Conservation (phyloP, 1,139 yeast genomes). For the Citeromyces hawaiiensis region DNA sequence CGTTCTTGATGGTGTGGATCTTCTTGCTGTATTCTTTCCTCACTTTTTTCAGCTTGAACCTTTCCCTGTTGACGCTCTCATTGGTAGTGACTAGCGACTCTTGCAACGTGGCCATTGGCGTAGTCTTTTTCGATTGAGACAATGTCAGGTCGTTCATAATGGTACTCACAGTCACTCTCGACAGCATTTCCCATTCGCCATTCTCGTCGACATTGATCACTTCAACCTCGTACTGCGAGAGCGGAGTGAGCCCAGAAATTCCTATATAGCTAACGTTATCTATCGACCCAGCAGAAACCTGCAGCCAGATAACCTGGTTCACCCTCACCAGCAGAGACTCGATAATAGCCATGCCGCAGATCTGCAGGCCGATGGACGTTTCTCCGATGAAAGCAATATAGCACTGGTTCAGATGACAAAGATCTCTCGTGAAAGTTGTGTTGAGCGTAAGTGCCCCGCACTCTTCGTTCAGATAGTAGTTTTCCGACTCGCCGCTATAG, state of each 20-base stretch:
- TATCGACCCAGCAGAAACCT: slow-evolving; percentile 27
- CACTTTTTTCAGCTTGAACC: slow-evolving; percentile 37
- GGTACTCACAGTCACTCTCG: slow-evolving; percentile 30
- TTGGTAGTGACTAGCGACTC: slow-evolving; percentile 50
- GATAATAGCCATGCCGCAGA: slow-evolving; percentile 20
- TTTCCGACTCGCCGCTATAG: slow-evolving; percentile 20
- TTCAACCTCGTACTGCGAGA: slow-evolving; percentile 57
- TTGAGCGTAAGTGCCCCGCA: slow-evolving; percentile 14
- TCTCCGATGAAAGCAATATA: slow-evolving; percentile 40
- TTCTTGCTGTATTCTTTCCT: slow-evolving; percentile 52
- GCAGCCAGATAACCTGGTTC: slow-evolving; percentile 52
- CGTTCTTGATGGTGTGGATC: slow-evolving; percentile 35
- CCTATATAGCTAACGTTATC: slow-evolving; percentile 29
- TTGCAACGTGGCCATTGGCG: slow-evolving; percentile 48
- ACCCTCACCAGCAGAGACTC: slow-evolving; percentile 22
- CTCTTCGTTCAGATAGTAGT: slow-evolving; percentile 20
- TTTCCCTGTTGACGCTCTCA: slow-evolving; percentile 36
- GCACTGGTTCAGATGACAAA: slow-evolving; percentile 19
- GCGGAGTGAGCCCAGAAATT: slow-evolving; percentile 54
- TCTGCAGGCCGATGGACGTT: slow-evolving; percentile 26
- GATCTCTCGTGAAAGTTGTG: slow-evolving; percentile 12
- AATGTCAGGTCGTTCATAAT: slow-evolving; percentile 21
- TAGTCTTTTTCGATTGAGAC: slow-evolving; percentile 24
- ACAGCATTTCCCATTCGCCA: slow-evolving; percentile 22
- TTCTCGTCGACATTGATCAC: slow-evolving; percentile 27